These are phyloP conservation scores for Erodium trifolium DNA, from an alignment of 441 rosid species.

Conservation along the genomic window DNA sequence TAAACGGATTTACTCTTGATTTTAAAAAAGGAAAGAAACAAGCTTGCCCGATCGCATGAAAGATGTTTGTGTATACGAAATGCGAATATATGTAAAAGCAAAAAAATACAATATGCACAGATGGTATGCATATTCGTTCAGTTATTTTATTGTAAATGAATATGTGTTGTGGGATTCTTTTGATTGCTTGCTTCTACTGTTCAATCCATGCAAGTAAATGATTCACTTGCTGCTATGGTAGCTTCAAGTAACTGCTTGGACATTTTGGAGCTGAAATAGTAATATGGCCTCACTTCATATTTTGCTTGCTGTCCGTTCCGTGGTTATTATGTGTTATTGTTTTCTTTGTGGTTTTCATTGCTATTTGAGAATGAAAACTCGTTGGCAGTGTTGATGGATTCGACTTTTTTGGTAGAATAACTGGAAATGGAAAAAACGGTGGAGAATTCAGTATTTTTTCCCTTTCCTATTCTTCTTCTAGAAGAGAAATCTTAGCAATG, in stretches of 20 bases:
- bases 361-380: background rate
- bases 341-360: background rate
- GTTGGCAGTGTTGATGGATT: background rate
- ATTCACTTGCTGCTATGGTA: background rate
- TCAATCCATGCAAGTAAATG: background rate
- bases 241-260: background rate
- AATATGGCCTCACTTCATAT: background rate
- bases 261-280: slow-evolving; percentile 5
- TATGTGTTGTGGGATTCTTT: background rate
- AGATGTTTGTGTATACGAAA: background rate
- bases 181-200: background rate
- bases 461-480: too few relatives aligned
- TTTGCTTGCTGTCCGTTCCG: background rate
- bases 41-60: background rate
- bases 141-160: background rate
- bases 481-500: background rate
- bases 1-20: background rate
- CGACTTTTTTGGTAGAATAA: background rate
- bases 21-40: background rate
- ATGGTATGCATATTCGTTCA: background rate
- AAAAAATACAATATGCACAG: background rate
- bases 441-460: background rate
- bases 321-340: background rate
- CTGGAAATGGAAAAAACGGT: background rate
- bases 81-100: background rate